Base-by-base conservation (phyloP, 2,329 filamentous ascomycete genomes). In the Sporothrix mexicana region DNA sequence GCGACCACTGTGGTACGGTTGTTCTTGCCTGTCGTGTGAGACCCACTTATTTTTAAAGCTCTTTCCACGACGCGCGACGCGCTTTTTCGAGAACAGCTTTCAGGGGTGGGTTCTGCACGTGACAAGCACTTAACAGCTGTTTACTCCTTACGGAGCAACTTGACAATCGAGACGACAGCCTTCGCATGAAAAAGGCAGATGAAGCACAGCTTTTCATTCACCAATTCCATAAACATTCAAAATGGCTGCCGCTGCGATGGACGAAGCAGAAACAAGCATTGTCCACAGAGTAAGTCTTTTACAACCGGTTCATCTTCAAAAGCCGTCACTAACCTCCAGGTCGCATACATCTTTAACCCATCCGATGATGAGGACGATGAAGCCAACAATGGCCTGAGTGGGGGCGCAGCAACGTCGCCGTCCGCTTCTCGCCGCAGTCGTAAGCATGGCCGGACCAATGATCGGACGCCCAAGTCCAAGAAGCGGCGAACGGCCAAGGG, bases 261-360 rank as follows among this genome's bases (percentile, higher is more conserved):
- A 73, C 2, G 69, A 72, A 5, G 66, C 51, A 3, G 69, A 73
- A 55, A 71, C 64, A 15, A 55, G 69, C 43, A 64, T 74, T 30
- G 70, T 74, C 43, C 74, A 69, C 7, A 20, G 10, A 61, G 73
- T 74, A 53, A 30, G 71, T 45, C 20, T 25, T 9, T 1, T 8
- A 47, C 2, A 5, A 2, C 12, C n/a, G 30, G 7, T 47, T 15
- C 49, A 8, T 49, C 17, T 17, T 23, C 51, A 72, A 53, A 13
- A 51, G 12, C 62, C 13, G 8, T 36, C 3, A 3, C 64, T 68
- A 51, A 68, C 64, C 7, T 6, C 9, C 41, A 92, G 89, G 85
- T 86, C 64, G 88, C 88, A 72, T 92, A 90, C 79, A 81, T 92
- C 75, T 92, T 91, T 79, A 84, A 86, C 73, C 86, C 89, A 73